phyloP scores from a whole-genome alignment of 208 protist species.

The Wallacemonas sp. region DNA sequence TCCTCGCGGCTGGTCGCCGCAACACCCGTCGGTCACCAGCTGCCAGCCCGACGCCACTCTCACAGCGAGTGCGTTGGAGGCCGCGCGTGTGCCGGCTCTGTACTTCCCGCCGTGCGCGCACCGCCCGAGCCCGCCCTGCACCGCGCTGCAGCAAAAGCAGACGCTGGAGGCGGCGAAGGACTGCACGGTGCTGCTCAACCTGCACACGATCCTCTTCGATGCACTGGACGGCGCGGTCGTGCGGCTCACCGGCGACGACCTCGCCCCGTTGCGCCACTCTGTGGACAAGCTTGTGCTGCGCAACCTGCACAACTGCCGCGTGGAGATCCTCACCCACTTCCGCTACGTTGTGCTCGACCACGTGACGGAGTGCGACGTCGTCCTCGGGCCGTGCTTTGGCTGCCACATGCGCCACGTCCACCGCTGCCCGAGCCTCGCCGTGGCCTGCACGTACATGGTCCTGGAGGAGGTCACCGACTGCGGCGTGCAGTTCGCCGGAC shows the following conservation, averaged over 20 bases:
- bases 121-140: neutral
- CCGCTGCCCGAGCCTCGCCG: conserved; percentile 39
- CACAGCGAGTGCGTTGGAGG: neutral
- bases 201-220: conserved; percentile 45
- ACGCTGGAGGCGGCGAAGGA: conserved; percentile 10
- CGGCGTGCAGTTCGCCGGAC: conserved; percentile 24
- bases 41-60: neutral
- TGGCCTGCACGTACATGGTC: conserved; percentile 38
- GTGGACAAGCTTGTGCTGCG: conserved; percentile 63
- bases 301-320: conserved; percentile 47
- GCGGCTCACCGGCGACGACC: conserved; percentile 33
- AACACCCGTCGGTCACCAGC: conserved; percentile 16
- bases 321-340: conserved; percentile 56
- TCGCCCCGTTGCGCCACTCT: conserved; percentile 27
- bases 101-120: neutral
- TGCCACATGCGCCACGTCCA: conserved; percentile 49
- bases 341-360: conserved; percentile 58
- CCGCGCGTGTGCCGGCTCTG: conserved; percentile 10
- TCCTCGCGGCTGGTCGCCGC: conserved; percentile 25
- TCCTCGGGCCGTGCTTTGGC: conserved; percentile 58
- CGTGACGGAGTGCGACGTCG: conserved; percentile 46
- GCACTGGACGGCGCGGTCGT: conserved; percentile 29
- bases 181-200: conserved; percentile 26
- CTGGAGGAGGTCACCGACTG: conserved; percentile 27
- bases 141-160: neutral